These are phyloP conservation scores for Purpureocillium lavendulum DNA, from an alignment of 2,329 filamentous ascomycete species.

Conservation along the genomic window DNA sequence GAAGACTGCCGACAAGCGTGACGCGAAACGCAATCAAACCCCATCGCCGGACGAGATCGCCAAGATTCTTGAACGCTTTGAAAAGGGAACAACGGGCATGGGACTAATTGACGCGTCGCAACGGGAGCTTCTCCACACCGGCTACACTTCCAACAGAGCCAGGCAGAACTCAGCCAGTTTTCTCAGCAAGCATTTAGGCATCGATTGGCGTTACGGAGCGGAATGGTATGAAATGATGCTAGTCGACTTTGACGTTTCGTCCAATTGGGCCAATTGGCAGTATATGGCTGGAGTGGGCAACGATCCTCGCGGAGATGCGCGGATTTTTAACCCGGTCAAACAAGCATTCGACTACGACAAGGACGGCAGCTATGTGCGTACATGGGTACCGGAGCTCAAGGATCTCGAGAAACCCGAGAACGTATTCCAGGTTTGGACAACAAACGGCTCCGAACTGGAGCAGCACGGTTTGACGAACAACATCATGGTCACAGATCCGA, in stretches of 20 bases:
- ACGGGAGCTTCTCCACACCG: constrained; percentile 65
- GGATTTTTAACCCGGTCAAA: constrained; percentile 78
- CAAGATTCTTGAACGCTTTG: constrained; percentile 47
- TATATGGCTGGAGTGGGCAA: constrained; percentile 75
- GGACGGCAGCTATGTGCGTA: constrained; percentile 59
- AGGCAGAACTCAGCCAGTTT: constrained; percentile 72
- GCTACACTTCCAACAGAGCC: constrained; percentile 70
- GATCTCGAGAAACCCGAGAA: constrained; percentile 43
- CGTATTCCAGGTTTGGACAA: constrained; percentile 64
- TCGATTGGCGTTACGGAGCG: constrained; percentile 74
- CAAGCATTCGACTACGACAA: constrained; percentile 72
- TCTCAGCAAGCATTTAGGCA: constrained; percentile 60
- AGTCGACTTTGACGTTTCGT: constrained; percentile 67
- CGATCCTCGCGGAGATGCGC: constrained; percentile 60
- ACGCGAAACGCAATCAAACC: constrained; percentile 24
- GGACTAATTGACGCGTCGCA: constrained; percentile 72
- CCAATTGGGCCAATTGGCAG: constrained; percentile 79
- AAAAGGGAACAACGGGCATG: constrained; percentile 63
- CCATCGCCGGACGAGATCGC: constrained; percentile 33
- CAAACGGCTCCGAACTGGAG: constrained; percentile 48
- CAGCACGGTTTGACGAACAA: constrained; percentile 46
- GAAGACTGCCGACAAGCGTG: constrained; percentile 32
- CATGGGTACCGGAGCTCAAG: constrained; percentile 63
- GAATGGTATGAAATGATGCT: constrained; percentile 76
- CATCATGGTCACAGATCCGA: constrained; percentile 58